Percentiles rank a stretch among this genome's conserved stretches.
Conservation (phyloP, 2,329 filamentous ascomycete species). For the Xylaria sp. region DNA sequence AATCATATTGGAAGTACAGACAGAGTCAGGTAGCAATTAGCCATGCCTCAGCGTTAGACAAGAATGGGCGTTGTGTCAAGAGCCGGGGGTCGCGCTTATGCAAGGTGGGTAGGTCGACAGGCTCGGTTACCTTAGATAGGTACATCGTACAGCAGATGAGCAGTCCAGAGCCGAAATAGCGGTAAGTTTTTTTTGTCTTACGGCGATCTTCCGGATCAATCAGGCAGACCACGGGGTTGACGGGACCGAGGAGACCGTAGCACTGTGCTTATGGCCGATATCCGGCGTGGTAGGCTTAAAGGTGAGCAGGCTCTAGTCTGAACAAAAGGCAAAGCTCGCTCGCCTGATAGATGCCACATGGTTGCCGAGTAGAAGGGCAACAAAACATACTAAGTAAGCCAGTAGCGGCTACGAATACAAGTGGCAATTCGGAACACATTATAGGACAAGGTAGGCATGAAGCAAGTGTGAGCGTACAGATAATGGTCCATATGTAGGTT, state of each 20-base stretch:
- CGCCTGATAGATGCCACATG: not conserved
- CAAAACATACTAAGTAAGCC: not conserved
- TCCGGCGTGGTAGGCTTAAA: not conserved
- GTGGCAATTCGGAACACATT: not conserved
- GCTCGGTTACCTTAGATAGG: slow-evolving; percentile 31
- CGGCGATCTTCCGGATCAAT: slow-evolving; percentile 29
- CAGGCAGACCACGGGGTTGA: slow-evolving; percentile 20
- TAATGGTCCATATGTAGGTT: not conserved
- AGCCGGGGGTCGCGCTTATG: slow-evolving; percentile 39
- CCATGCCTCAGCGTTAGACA: slow-evolving; percentile 25
- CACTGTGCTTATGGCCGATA: slow-evolving; percentile 24
- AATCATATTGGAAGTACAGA: slow-evolving; percentile 7
- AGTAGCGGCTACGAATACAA: not conserved
- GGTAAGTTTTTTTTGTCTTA: slow-evolving; percentile 32
- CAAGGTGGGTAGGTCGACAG: slow-evolving; percentile 29
- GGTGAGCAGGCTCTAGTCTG: slow-evolving; percentile 3
- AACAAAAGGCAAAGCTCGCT: not conserved
- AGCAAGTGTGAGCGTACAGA: not conserved
- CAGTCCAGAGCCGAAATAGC: slow-evolving; percentile 30
- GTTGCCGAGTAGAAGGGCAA: not conserved
- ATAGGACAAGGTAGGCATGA: not conserved
- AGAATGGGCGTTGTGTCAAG: slow-evolving; percentile 25
- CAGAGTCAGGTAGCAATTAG: slow-evolving; percentile 15
- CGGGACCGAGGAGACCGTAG: slow-evolving; percentile 21
- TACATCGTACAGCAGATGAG: slow-evolving; percentile 2